Percentiles rank a stretch among this genome's conserved stretches.
Conservation (phyloP, 257 asterid species). For the Scutellaria minor region DNA sequence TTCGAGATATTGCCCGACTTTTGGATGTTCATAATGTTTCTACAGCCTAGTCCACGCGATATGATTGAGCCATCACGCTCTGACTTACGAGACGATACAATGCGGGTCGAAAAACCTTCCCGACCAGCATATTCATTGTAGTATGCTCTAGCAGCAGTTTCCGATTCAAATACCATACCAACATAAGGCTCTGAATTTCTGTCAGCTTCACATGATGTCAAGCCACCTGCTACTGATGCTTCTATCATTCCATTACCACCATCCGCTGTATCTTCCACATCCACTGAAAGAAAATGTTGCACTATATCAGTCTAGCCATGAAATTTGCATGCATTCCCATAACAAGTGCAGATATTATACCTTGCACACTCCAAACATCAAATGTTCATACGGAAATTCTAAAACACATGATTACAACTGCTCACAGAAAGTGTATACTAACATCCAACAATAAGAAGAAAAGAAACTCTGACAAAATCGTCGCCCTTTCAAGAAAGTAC, state of each 20-base stretch:
- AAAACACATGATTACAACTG: constrained; percentile 1
- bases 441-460: constrained; percentile 19
- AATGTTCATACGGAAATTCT: constrained; percentile 23
- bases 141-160: constrained; percentile 67
- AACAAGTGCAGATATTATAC: neutral
- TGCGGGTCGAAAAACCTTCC: constrained; percentile 58
- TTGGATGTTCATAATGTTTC: constrained; percentile 47
- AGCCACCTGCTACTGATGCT: constrained; percentile 45
- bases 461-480: neutral
- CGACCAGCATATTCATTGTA: constrained; percentile 66
- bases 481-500: constrained; percentile 14
- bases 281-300: constrained; percentile 49
- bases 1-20: constrained; percentile 42
- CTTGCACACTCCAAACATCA: constrained; percentile 5
- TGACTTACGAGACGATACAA: constrained; percentile 70
- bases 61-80: constrained; percentile 70
- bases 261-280: constrained; percentile 44
- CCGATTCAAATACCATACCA: constrained; percentile 68
- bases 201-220: constrained; percentile 41
- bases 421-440: constrained; percentile 13
- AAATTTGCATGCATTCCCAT: neutral
- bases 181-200: constrained; percentile 60
- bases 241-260: constrained; percentile 46
- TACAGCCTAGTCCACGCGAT: constrained; percentile 81
- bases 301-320: constrained; percentile 29